Conservation (phyloP, 208 protist species). For the Acanthamoeba sp. region DNA sequence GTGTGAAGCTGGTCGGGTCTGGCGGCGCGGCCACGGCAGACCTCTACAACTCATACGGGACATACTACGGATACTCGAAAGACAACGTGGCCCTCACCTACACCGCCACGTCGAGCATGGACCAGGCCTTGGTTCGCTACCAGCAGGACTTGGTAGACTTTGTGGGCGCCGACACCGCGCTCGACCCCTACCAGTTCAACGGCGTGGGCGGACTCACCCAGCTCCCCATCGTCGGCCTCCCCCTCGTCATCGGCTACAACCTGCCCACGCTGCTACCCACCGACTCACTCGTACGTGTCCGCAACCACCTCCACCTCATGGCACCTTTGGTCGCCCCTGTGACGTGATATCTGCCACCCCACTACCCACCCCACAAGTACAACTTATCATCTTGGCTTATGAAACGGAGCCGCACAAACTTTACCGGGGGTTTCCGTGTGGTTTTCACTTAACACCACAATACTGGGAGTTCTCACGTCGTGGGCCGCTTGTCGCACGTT, state of each 20-base stretch:
- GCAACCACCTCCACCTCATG: background rate
- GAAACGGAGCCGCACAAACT: too few relatives aligned
- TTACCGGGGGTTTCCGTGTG: too few relatives aligned
- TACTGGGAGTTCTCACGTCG: too few relatives aligned
- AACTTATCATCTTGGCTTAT: too few relatives aligned
- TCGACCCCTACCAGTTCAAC: background rate
- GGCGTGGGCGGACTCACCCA: background rate
- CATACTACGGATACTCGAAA: slow-evolving; percentile 26
- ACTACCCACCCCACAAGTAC: too few relatives aligned
- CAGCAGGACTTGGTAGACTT: background rate
- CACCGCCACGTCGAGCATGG: background rate
- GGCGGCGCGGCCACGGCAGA: background rate
- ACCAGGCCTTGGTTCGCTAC: background rate
- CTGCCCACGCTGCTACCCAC: background rate
- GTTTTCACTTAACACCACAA: too few relatives aligned
- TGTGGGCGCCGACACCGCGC: slow-evolving; percentile 3
- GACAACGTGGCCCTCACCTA: slow-evolving; percentile 30
- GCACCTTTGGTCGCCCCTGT: too few relatives aligned
- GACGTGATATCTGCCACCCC: too few relatives aligned
- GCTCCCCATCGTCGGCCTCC: slow-evolving; percentile 7
- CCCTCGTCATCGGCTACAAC: slow-evolving; percentile 2
- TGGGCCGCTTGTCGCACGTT: too few relatives aligned
- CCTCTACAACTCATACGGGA: background rate
- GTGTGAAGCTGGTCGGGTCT: background rate
- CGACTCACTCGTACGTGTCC: slow-evolving; percentile 15